Conservation (phyloP, 345 rosid species). For the Punica granatum region DNA sequence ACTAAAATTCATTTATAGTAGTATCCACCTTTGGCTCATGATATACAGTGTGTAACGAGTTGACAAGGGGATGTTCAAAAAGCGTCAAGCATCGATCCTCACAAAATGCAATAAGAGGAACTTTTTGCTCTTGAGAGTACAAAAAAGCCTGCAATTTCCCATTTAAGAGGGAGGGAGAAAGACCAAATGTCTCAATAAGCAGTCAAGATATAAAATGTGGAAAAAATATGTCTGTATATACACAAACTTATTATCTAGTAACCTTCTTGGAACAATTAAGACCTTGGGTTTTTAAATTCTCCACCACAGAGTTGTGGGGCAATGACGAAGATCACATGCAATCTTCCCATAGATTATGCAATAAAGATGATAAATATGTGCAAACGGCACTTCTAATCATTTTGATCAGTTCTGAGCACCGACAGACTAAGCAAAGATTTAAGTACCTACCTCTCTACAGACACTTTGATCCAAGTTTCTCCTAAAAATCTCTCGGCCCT, state of each 20-base stretch:
- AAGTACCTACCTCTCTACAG: conserved; percentile 71
- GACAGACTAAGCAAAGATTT: not conserved
- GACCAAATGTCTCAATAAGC: not conserved
- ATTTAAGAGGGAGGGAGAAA: not conserved
- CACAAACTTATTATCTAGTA: not conserved
- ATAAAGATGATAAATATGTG: not conserved
- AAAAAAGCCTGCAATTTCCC: conserved; percentile 47
- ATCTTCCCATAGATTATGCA: not conserved
- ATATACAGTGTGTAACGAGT: conserved; percentile 65
- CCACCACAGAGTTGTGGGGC: not conserved
- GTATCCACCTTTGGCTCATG: conserved; percentile 68
- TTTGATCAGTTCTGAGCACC: not conserved
- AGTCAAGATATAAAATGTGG: not conserved
- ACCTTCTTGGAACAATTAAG: not conserved
- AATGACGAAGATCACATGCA: not conserved
- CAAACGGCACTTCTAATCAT: not conserved
- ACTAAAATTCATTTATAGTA: conserved; percentile 4
- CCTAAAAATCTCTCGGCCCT: conserved; percentile 75
- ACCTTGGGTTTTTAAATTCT: not conserved
- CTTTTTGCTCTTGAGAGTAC: conserved; percentile 68
- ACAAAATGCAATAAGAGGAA: conserved; percentile 89
- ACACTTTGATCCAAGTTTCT: conserved; percentile 63
- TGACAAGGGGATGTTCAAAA: conserved; percentile 75
- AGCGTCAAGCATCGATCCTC: conserved; percentile 76
- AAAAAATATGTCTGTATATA: not conserved